Base-by-base conservation (phyloP, 495 filamentous ascomycete genomes). In the Cetradonia linearis region DNA sequence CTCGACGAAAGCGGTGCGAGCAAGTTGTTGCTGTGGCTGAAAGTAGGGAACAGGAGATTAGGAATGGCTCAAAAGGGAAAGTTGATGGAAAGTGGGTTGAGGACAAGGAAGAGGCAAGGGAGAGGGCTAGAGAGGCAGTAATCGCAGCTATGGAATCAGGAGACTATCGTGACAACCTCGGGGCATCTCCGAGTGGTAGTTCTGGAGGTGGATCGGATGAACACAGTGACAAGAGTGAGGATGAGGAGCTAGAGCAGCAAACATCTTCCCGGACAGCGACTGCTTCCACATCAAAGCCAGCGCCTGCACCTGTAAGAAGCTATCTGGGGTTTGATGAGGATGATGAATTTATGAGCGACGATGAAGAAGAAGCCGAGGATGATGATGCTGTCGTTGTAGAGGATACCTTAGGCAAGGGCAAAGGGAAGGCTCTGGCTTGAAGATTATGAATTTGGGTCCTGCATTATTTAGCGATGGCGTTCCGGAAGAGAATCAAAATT, bases 1-100 rank as follows among this genome's bases (percentile, higher is more conserved):
- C 86, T 70, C 80, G 89, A 47, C 76, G 84, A 49, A 81, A 84
- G 70, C 71, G 89, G 49, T 95, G 90, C 88, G 81, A 92, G 70
- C 79, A 88, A 60, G 84, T 96, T 31, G 85, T 96, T 38, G 89
- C 89, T 25, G 75, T 83, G 55, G 85, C 91, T 1, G 92, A 96
- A 68, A 79, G 81, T 56, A 85, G 81, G 62, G 83, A 92, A 66
- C 86, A 91, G 54, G 87, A 94, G 71, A 76, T 95, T 42, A 83
- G 76, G 70, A 77, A 79, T 58, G 87, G 85, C 37, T 79, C 76
- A 18, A 86, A 83, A 62, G 82, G 83, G 31, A 83, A 84, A 63
- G 69, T 95, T 28, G 89, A 93, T 73, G 89, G 87, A 8, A 86
- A 91, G 71, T 98, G 93, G 91, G 81, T 95, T 48, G 91, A 96